A percentile compares a stretch with the other conserved stretches of the same genome.
Evolutionary conservation across 805 yeast genomes (phyloP).

Genomic region (Metschnikowia chrysomelidarum): DNA sequence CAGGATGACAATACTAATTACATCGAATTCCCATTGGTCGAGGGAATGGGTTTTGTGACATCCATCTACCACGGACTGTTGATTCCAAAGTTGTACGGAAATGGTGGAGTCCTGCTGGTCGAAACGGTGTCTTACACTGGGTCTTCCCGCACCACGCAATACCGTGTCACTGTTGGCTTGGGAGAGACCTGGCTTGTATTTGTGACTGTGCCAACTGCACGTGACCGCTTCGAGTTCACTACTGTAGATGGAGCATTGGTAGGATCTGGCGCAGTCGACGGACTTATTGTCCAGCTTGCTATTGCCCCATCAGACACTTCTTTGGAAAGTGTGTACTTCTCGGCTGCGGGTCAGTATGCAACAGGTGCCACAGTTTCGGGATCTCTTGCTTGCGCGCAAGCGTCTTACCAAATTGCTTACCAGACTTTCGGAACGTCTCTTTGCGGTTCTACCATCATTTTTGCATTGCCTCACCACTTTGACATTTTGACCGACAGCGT

Average conservation of each 20-base stretch:
- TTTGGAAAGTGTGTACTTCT: constrained; percentile 49
- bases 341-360: constrained; percentile 68
- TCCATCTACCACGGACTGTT: constrained; percentile 52
- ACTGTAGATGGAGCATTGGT: constrained; percentile 33
- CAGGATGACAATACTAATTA: constrained; percentile 25
- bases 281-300: constrained; percentile 52
- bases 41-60: constrained; percentile 60
- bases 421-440: constrained; percentile 49
- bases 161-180: constrained; percentile 36
- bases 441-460: constrained; percentile 50
- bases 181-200: constrained; percentile 52
- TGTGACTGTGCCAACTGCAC: constrained; percentile 29
- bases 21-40: constrained; percentile 51
- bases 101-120: constrained; percentile 1
- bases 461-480: constrained; percentile 69
- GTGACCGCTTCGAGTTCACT: constrained; percentile 24
- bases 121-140: neutral
- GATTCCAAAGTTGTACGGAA: constrained; percentile 37
- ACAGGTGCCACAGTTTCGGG: constrained; percentile 50
- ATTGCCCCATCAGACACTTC: constrained; percentile 34
- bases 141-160: constrained; percentile 28
- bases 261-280: constrained; percentile 38
- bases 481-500: constrained; percentile 38
- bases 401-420: constrained; percentile 49
- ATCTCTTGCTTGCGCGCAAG: constrained; percentile 43